These are phyloP conservation scores for Lactarius pseudohatsudake DNA, from an alignment of 768 basidiomycete genomes.

Conservation along the genomic window DNA sequence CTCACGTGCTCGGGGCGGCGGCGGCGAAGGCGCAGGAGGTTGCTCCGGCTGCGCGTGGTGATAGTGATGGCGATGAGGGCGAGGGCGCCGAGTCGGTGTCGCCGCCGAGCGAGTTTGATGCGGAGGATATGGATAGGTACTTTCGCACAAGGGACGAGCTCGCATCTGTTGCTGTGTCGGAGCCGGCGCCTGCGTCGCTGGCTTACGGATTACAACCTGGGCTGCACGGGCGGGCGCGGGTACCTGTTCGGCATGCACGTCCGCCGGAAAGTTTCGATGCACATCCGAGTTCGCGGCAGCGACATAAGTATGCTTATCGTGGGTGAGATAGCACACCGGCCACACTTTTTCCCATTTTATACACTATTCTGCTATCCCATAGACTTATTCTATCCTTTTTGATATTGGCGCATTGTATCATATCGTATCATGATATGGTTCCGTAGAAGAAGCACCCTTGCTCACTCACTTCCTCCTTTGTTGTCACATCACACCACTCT, in stretches of 20 bases:
- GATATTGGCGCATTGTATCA: too few relatives aligned
- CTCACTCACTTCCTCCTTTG: not conserved
- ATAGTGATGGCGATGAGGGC: not conserved
- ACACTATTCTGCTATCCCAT: not conserved
- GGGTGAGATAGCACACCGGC: not conserved
- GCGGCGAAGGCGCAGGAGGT: slow-evolving; percentile 20
- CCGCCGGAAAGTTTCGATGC: not conserved
- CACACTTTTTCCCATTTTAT: not conserved
- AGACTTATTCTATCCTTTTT: not conserved
- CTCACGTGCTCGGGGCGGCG: slow-evolving; percentile 41
- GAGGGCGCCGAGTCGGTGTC: slow-evolving; percentile 6
- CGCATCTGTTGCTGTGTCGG: not conserved
- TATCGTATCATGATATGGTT: not conserved
- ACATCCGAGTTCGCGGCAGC: not conserved
- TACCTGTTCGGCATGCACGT: not conserved
- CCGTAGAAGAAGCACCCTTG: not conserved
- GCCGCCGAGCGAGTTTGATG: slow-evolving; percentile 55
- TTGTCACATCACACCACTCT: not conserved
- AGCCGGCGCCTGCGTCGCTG: slow-evolving; percentile 1
- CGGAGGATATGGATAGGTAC: slow-evolving; percentile 71
- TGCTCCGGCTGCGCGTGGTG: slow-evolving; percentile 12
- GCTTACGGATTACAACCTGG: not conserved
- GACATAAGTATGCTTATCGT: not conserved
- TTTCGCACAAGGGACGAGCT: slow-evolving; percentile 47
- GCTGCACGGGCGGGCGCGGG: not conserved